Conservation (phyloP, 352 stramenopile species). For the Phytopythium mirpurense region DNA sequence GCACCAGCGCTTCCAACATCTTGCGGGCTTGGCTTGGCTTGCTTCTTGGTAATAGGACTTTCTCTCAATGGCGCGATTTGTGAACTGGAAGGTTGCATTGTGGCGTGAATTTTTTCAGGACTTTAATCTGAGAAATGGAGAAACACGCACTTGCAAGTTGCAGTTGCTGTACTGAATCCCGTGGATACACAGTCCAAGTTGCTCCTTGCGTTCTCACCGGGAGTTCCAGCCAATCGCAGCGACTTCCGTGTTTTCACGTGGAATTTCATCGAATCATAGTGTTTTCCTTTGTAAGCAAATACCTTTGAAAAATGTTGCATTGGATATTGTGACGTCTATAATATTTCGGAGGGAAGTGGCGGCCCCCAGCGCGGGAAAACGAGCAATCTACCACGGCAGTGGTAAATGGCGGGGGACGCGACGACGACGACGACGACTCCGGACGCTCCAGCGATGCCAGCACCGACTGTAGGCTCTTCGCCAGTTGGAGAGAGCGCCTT, state of each 20-base stretch:
- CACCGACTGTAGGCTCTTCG: background rate
- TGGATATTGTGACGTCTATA: no score
- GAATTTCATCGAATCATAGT: no score
- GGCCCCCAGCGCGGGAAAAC: conserved; percentile 1
- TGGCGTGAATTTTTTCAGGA: no score
- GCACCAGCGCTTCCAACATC: conserved; percentile 34
- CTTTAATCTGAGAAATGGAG: conserved; percentile 8
- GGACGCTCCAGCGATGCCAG: background rate
- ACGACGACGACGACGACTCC: background rate
- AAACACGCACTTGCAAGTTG: background rate
- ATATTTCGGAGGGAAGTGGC: background rate
- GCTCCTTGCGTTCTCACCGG: background rate
- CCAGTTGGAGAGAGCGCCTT: background rate
- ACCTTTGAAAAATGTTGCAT: no score
- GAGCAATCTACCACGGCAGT: background rate
- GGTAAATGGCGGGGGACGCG: conserved; percentile 4
- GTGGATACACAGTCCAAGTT: no score
- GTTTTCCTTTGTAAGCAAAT: no score
- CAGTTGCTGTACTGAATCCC: background rate
- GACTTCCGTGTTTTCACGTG: no score
- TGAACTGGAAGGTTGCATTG: background rate
- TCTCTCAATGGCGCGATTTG: background rate
- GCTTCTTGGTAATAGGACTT: no score
- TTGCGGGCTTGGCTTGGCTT: background rate
- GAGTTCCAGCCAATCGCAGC: background rate